Percentiles rank a stretch among this genome's conserved stretches.
These are phyloP conservation scores for Fusarium sp. DNA, from an alignment of 2,329 filamentous ascomycete genomes.

Conservation along the genomic window DNA sequence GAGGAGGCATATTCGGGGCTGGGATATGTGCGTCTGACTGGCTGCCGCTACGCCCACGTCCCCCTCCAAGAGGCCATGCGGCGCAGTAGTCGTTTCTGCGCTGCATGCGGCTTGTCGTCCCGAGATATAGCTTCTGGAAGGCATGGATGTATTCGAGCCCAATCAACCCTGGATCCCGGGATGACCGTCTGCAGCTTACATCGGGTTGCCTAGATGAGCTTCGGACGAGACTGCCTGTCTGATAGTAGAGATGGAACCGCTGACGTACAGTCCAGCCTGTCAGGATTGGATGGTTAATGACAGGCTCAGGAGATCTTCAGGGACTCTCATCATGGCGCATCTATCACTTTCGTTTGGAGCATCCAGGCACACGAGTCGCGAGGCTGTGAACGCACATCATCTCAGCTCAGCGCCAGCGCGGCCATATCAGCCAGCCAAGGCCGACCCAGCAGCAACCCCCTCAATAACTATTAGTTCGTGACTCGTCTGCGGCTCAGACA, in stretches of 20 bases:
- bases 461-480: background rate
- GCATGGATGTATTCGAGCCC: slow-evolving; percentile 33
- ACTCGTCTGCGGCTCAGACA: slow-evolving; percentile 9
- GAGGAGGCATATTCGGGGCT: slow-evolving; percentile 20
- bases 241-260: background rate
- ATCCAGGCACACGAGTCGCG: background rate
- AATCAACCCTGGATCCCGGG: slow-evolving; percentile 27
- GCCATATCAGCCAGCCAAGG: slow-evolving; percentile 1
- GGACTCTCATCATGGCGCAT: slow-evolving; percentile 14
- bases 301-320: slow-evolving; percentile 20
- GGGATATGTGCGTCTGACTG: slow-evolving; percentile 29
- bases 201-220: background rate
- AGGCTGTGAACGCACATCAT: slow-evolving; percentile 7
- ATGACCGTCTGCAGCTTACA: slow-evolving; percentile 10
- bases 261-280: background rate
- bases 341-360: slow-evolving; percentile 3
- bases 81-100: slow-evolving; percentile 17
- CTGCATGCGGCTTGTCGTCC: slow-evolving; percentile 22
- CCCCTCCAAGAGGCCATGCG: slow-evolving; percentile 17
- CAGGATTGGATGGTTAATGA: background rate
- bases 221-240: background rate
- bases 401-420: background rate
- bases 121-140: slow-evolving; percentile 31
- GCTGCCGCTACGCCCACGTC: slow-evolving; percentile 28
- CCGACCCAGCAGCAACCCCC: slow-evolving; percentile 3